These are phyloP conservation scores for Starmerella asiatica DNA, from an alignment of 805 yeast genomes.

Conservation along the genomic window DNA sequence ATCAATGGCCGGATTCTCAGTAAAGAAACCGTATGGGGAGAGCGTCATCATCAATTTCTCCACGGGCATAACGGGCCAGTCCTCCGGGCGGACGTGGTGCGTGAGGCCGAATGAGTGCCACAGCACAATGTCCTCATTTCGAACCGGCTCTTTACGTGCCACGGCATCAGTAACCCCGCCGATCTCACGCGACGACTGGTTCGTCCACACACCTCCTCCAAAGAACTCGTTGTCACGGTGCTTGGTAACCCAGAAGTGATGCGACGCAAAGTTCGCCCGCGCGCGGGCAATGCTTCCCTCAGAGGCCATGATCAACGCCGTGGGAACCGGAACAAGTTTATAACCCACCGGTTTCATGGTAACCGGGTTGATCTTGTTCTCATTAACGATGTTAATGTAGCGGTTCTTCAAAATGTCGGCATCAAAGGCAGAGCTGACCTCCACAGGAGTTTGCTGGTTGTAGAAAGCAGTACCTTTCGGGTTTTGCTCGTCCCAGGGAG, in stretches of 20 bases:
- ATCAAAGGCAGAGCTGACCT: slow-evolving; percentile 56
- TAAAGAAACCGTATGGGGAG: slow-evolving; percentile 62
- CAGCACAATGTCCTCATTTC: slow-evolving; percentile 54
- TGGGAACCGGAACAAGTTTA: slow-evolving; percentile 59
- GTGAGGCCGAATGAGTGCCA: slow-evolving; percentile 77
- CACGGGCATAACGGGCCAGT: slow-evolving; percentile 82
- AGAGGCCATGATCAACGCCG: slow-evolving; percentile 60
- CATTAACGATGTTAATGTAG: slow-evolving; percentile 62
- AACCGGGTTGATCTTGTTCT: slow-evolving; percentile 52
- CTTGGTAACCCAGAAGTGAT: slow-evolving; percentile 72
- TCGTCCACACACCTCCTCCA: slow-evolving; percentile 79
- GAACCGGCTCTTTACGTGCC: slow-evolving; percentile 43
- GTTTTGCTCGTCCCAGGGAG: slow-evolving; percentile 44
- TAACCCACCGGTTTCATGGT: slow-evolving; percentile 64
- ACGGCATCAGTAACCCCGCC: slow-evolving; percentile 26
- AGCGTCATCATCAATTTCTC: slow-evolving; percentile 57
- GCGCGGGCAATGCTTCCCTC: slow-evolving; percentile 48
- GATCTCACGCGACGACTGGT: slow-evolving; percentile 60
- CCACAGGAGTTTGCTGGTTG: slow-evolving; percentile 48
- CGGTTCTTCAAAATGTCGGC: slow-evolving; percentile 66
- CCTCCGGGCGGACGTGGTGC: slow-evolving; percentile 59
- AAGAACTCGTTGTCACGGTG: slow-evolving; percentile 56
- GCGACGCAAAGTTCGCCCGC: slow-evolving; percentile 63
- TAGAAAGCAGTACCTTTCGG: slow-evolving; percentile 60
- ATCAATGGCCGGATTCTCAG: slow-evolving; percentile 67